Base-by-base conservation (phyloP, 2,329 filamentous ascomycete species). In the Colletotrichum sp. region DNA sequence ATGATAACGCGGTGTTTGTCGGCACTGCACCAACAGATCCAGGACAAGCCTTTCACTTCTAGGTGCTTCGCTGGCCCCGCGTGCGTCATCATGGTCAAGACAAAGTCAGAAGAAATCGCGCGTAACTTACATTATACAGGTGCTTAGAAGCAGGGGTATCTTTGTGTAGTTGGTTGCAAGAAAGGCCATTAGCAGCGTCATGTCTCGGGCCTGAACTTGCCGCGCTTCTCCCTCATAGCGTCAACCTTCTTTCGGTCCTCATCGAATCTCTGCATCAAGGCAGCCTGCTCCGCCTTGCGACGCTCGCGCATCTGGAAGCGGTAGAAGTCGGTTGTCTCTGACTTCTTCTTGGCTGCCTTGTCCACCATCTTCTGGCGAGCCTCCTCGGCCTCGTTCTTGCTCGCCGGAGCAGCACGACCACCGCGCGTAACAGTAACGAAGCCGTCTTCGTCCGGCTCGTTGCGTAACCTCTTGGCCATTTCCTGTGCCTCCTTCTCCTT, bases 341-440 rank as follows among this genome's bases (percentile, higher is more conserved):
- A 88, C 81, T 90, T 91, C 87, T 91, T 93, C 85, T 90, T 87
- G 80, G 90, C 87, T 78, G 89, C 89, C 84, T 92, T 91, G 83
- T 94, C 91, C 81, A 91, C 86, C 87, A 92, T 90, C 83, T 88
- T 90, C 80, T 86, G 87, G 76, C 85, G 86, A 63, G 89, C 89
- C 79, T 91, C 91, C 80, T 93, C 91, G 55, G 92, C 91, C 80
- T 94, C 95, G 79, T 93, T 93, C 77, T 92, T 90, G 71, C 93
- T 91, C 3, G 94, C 96, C 2, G 95, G 93, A n/a, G 93, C 94
- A 8, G 89, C 89, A 74, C 93, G 88, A 52, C 94, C 94, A 30
- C 96, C 96, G 71, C 94, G 91, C 2, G 93, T 94, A 28, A 99
- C 97, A 5, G 96, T 98, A 65, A 98, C 91, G 83, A 99, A 99